Percentiles rank a stretch among this genome's conserved stretches.
Conservation (phyloP, 2,329 filamentous ascomycete species). For the Lachnellula subtilissima region DNA sequence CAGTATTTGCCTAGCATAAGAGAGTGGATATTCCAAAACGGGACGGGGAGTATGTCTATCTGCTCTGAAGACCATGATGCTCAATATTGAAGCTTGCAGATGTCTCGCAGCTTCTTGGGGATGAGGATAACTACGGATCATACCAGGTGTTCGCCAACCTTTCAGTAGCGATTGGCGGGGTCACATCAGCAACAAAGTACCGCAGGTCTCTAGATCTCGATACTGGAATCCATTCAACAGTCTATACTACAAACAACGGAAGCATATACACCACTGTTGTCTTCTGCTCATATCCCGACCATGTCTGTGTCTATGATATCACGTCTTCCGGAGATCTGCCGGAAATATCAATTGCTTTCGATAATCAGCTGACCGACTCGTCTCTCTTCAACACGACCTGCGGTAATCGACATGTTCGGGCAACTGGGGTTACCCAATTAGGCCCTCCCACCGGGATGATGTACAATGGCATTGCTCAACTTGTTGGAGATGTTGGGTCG, state of each 20-base stretch:
- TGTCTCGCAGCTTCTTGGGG: slow-evolving; percentile 36
- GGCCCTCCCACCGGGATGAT: slow-evolving; percentile 40
- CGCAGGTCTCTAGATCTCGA: slow-evolving; percentile 40
- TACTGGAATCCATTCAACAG: slow-evolving; percentile 37
- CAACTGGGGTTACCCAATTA: slow-evolving; percentile 36
- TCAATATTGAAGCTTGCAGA: slow-evolving; percentile 20
- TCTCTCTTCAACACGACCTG: slow-evolving; percentile 32
- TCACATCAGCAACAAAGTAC: slow-evolving; percentile 33
- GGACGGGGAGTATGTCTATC: slow-evolving; percentile 38
- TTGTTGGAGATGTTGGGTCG: slow-evolving; percentile 20
- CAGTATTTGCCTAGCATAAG: slow-evolving; percentile 38
- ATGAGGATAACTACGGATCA: slow-evolving; percentile 39
- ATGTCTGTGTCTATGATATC: slow-evolving; percentile 32
- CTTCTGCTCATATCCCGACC: slow-evolving; percentile 42
- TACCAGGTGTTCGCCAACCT: slow-evolving; percentile 45
- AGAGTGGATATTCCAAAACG: slow-evolving; percentile 44
- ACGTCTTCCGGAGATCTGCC: slow-evolving; percentile 33
- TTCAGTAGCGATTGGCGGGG: slow-evolving; percentile 35
- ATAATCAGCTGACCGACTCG: slow-evolving; percentile 36
- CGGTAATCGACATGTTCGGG: slow-evolving; percentile 28
- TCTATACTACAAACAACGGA: slow-evolving; percentile 33
- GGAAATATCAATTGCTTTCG: slow-evolving; percentile 36
- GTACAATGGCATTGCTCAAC: slow-evolving; percentile 36
- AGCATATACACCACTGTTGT: slow-evolving; percentile 32
- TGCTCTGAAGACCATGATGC: background rate